Base-by-base conservation (phyloP, 208 protist genomes). In the Plasmodiophora brassicae region DNA sequence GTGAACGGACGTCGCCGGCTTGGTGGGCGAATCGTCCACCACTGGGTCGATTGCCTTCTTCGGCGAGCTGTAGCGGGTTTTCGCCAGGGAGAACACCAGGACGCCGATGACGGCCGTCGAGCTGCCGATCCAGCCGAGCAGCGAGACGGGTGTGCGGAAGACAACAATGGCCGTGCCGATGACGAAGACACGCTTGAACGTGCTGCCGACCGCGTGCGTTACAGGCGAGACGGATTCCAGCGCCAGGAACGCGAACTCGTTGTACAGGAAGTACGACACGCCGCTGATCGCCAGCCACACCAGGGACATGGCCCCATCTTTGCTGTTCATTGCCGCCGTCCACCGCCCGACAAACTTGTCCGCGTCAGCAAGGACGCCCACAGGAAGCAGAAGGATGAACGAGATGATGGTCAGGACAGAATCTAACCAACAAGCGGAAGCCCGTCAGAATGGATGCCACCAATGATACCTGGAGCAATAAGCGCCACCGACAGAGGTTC, bases 161-260 rank as follows among this genome's bases (percentile, higher is more conserved):
- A 78, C 5, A 32, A 78, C 41, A n/a, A 78, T 8, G n/a, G 14
- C n/a, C 32, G 65, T 5, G 20, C 65, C 65, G 41, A 78, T 78
- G n/a, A 78, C n/a, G n/a, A 78, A 78, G 5, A 78, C n/a, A 78
- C 65, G 65, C n/a, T 78, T 78, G 65, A 78, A 78, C 41, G 65
- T 78, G 41, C 65, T 78, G 32, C 65, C 65, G n/a, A 78, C n/a
- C 32, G 65, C 65, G 41, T 78, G 65, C 5, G 65, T 78, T 36
- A 78, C 65, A 38, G 65, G 65, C 10, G 65, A 78, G 65, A 78
- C 65, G 5, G 65, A n/a, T 5, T 78, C 65, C 20, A 78, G n/a
- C 10, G 65, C 65, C 5, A 78, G n/a, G n/a, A 78, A 78, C 10
- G 65, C 65, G 14, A 78, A n/a, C 41, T 78, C 65, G n/a, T 78